Conservation (phyloP, 2,329 filamentous ascomycete species). For the Colletotrichum scovillei region DNA sequence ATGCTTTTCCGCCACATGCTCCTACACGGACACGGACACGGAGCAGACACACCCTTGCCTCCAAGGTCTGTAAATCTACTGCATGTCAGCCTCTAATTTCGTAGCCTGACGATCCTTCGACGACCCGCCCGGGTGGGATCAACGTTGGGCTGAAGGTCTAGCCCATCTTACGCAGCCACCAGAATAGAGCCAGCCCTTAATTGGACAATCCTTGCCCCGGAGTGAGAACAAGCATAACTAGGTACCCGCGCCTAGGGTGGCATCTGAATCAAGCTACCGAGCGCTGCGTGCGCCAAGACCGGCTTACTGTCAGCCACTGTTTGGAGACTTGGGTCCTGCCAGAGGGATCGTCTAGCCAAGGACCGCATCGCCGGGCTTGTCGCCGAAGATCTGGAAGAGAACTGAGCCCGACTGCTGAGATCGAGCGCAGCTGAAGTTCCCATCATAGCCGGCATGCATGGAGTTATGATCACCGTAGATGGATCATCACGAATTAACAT, state of each 20-base stretch:
- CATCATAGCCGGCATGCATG: too few relatives aligned
- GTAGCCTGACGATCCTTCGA: slow-evolving; percentile 16
- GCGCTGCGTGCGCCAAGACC: background rate
- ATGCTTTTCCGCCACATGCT: background rate
- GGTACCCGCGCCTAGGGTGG: background rate
- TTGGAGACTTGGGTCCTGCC: too few relatives aligned
- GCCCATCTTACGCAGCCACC: background rate
- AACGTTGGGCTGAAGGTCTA: background rate
- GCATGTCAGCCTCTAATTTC: background rate
- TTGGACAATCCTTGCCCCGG: background rate
- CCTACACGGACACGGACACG: slow-evolving; percentile 16
- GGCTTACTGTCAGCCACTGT: background rate
- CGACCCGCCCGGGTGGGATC: background rate
- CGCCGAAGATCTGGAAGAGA: too few relatives aligned
- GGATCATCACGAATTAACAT: too few relatives aligned
- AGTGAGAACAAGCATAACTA: slow-evolving; percentile 1
- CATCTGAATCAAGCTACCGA: background rate
- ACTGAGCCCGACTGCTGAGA: too few relatives aligned
- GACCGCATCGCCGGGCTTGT: too few relatives aligned
- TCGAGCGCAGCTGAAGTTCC: too few relatives aligned
- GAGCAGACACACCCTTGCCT: background rate
- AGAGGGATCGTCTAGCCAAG: too few relatives aligned
- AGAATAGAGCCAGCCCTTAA: background rate
- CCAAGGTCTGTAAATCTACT: background rate
- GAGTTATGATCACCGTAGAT: too few relatives aligned